These are phyloP conservation scores for Pythium biforme DNA, from an alignment of 352 stramenopile species.

Conservation along the genomic window DNA sequence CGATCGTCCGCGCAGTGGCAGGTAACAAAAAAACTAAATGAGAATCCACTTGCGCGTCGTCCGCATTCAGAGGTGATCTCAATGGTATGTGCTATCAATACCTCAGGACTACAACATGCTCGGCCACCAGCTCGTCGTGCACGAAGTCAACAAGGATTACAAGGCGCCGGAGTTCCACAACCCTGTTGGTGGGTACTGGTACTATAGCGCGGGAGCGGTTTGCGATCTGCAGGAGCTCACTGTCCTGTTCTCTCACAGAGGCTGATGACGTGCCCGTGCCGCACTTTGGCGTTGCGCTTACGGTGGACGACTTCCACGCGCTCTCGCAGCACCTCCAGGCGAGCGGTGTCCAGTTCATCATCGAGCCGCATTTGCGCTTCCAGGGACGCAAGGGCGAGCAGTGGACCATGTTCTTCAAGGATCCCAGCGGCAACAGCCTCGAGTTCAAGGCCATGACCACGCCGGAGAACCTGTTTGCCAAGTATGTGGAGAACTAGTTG, in stretches of 20 bases:
- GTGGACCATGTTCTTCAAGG: conserved; percentile 99
- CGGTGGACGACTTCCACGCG: conserved; percentile 91
- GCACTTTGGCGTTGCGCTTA: conserved; percentile 94
- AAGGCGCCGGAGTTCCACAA: conserved; percentile 94
- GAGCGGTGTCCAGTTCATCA: conserved; percentile 91
- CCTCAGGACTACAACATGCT: conserved; percentile 91
- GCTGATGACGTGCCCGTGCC: conserved; percentile 97
- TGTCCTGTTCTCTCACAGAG: too few species aligned
- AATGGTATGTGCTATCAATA: neutral
- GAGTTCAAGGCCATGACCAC: conserved; percentile 99
- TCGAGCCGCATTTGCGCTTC: conserved; percentile 95
- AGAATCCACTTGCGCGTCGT: too few species aligned
- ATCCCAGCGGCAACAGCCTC: conserved; percentile 96
- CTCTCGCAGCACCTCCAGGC: conserved; percentile 82
- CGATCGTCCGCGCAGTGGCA: conserved; percentile 93
- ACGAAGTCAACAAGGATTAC: conserved; percentile 94
- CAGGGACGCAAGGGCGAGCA: conserved; percentile 94
- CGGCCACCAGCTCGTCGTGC: conserved; percentile 83
- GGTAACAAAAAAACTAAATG: conserved; percentile 28
- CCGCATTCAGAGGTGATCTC: too few species aligned
- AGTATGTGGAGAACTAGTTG: conserved; percentile 87
- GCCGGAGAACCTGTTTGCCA: conserved; percentile 97
- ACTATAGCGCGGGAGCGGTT: neutral
- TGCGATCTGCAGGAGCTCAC: too few species aligned
- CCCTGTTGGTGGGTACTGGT: conserved; percentile 76